Evolutionary conservation across 352 stramenopile species (phyloP).

Genomic region (Phytophthora macrochlamydospora): DNA sequence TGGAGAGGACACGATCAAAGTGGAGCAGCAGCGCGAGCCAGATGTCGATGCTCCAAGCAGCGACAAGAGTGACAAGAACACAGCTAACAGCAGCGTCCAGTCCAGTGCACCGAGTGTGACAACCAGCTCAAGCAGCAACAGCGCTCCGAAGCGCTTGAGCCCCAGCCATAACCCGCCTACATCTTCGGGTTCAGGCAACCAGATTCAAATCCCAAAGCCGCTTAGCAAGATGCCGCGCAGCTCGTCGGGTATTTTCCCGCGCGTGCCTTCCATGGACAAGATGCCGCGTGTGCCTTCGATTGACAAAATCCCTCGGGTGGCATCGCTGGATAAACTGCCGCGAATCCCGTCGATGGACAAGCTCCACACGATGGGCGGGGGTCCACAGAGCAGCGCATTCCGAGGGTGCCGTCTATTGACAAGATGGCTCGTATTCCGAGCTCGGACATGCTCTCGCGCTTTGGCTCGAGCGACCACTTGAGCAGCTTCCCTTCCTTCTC

Average conservation of each 20-base stretch:
- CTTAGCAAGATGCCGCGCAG: slow-evolving; percentile 81
- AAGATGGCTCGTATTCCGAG: slow-evolving; percentile 72
- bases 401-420: slow-evolving; percentile 66
- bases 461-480: slow-evolving; percentile 67
- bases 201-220: slow-evolving; percentile 77
- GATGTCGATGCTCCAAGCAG: slow-evolving; percentile 19
- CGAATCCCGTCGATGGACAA: slow-evolving; percentile 77
- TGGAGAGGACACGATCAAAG: slow-evolving; percentile 26
- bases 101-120: slow-evolving; percentile 14
- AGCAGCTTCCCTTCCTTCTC: slow-evolving; percentile 82
- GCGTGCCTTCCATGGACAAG: slow-evolving; percentile 78
- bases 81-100: slow-evolving; percentile 14
- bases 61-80: slow-evolving; percentile 2
- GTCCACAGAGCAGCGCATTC: slow-evolving; percentile 48
- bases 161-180: slow-evolving; percentile 38
- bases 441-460: slow-evolving; percentile 76
- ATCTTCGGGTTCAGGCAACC: slow-evolving; percentile 50
- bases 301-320: slow-evolving; percentile 69
- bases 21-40: slow-evolving; percentile 41
- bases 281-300: slow-evolving; percentile 56
- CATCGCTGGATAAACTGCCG: slow-evolving; percentile 78
- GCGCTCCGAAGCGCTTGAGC: slow-evolving; percentile 47
- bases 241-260: slow-evolving; percentile 82
- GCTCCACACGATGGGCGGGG: slow-evolving; percentile 44
- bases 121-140: slow-evolving; percentile 17